These are phyloP conservation scores for Reutealis trisperma DNA, from an alignment of 345 rosid genomes.

Conservation along the genomic window DNA sequence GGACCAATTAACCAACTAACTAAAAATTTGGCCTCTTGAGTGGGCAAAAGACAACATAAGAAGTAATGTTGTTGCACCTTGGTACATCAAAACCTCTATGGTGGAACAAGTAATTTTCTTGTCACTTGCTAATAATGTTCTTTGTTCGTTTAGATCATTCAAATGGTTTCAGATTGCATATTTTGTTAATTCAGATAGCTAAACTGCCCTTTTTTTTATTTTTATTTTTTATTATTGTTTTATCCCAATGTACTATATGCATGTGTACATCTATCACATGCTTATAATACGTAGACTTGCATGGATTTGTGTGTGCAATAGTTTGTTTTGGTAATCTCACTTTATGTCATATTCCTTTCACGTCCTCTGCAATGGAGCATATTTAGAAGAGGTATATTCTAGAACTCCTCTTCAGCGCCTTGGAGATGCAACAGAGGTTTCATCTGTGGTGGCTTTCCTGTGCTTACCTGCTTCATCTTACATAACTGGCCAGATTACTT, in stretches of 20 bases:
- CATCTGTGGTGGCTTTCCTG: constrained; percentile 72
- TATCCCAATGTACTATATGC: too few relatives aligned
- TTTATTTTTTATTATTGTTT: too few relatives aligned
- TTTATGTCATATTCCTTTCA: constrained; percentile 12
- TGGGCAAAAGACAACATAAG: constrained; percentile 87
- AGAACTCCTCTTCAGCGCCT: constrained; percentile 61
- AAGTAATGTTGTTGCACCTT: constrained; percentile 80
- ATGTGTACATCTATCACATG: background rate
- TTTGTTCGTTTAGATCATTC: background rate
- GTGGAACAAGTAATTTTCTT: constrained; percentile 62
- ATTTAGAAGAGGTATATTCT: constrained; percentile 54
- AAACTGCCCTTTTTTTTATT: too few relatives aligned
- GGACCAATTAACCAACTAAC: constrained; percentile 83
- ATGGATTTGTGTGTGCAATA: background rate
- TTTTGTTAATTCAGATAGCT: too few relatives aligned
- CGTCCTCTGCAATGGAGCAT: constrained; percentile 45
- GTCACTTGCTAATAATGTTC: background rate
- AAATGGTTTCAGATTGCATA: too few relatives aligned
- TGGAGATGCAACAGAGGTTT: constrained; percentile 62
- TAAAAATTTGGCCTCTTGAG: constrained; percentile 71
- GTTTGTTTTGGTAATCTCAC: background rate
- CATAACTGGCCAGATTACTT: constrained; percentile 73
- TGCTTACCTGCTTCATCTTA: constrained; percentile 78
- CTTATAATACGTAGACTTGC: background rate
- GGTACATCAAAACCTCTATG: constrained; percentile 85